phyloP scores from a whole-genome alignment of 2,329 filamentous ascomycete species.

The Claviceps maximensis region DNA sequence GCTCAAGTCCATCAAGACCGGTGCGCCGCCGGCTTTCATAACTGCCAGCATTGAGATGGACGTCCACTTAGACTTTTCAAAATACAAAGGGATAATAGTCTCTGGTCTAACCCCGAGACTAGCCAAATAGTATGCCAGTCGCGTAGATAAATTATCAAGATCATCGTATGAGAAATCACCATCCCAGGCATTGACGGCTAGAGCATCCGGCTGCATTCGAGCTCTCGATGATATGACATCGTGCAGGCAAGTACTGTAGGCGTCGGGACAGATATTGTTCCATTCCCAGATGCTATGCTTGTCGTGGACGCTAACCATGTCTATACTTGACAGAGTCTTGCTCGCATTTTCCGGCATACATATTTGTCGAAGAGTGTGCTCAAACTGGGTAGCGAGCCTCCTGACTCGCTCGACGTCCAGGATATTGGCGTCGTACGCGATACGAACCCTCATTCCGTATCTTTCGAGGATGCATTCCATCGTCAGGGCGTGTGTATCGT shows the following conservation, averaged over 20 bases:
- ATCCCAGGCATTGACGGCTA: constrained; percentile 16
- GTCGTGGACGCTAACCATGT: constrained; percentile 1
- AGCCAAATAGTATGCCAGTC: constrained; percentile 6
- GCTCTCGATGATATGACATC: constrained; percentile 1
- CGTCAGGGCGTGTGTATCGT: constrained; percentile 1
- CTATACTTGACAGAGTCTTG: background rate
- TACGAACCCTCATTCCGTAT: background rate
- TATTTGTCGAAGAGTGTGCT: constrained; percentile 2
- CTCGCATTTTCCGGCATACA: background rate
- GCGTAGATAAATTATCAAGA: constrained; percentile 10
- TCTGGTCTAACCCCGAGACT: constrained; percentile 2
- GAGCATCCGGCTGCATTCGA: constrained; percentile 2
- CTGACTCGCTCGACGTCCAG: background rate
- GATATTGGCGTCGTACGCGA: constrained; percentile 1
- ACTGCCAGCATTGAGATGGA: constrained; percentile 3
- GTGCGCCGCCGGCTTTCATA: constrained; percentile 3
- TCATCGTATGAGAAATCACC: constrained; percentile 26
- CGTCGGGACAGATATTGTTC: constrained; percentile 1
- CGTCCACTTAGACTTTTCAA: constrained; percentile 7
- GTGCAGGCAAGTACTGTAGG: constrained; percentile 3
- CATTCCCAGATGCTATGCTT: constrained; percentile 7
- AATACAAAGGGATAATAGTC: constrained; percentile 2
- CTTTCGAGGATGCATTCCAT: constrained; percentile 1
- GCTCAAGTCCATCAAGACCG: constrained; percentile 7
- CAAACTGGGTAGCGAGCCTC: background rate